Evolutionary conservation across 208 protist genomes (phyloP).

Genomic region (Phytomonas francai): DNA sequence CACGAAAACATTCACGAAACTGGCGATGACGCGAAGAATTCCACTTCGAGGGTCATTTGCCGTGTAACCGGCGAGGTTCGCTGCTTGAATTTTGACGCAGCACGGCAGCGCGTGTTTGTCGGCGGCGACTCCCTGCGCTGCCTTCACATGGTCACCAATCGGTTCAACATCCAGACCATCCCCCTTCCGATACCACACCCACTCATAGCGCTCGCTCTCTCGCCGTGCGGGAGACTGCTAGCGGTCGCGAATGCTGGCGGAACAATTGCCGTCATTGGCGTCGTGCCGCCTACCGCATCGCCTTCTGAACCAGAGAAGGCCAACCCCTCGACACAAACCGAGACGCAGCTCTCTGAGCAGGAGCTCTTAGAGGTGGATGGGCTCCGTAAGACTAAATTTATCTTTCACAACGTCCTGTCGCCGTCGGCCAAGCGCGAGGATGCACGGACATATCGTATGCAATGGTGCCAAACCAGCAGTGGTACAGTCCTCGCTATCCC

Average conservation of each 20-base stretch:
- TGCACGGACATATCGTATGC: conserved; percentile 31
- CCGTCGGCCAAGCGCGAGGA: conserved; percentile 38
- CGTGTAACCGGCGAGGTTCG: conserved; percentile 74
- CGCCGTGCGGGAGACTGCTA: conserved; percentile 50
- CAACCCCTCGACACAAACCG: neutral
- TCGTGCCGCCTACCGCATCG: neutral
- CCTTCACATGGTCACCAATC: conserved; percentile 33
- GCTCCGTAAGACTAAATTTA: conserved; percentile 12
- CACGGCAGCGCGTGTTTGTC: conserved; percentile 60
- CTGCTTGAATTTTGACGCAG: conserved; percentile 52
- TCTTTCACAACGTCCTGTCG: conserved; percentile 35
- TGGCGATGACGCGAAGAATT: conserved; percentile 3
- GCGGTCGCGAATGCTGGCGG: conserved; percentile 60
- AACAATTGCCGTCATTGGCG: conserved; percentile 33
- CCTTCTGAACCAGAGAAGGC: neutral
- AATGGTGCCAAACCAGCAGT: conserved; percentile 33
- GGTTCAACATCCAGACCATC: conserved; percentile 45
- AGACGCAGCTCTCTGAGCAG: neutral
- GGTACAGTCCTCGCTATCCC: conserved; percentile 35
- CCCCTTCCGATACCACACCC: conserved; percentile 57
- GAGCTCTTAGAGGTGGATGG: neutral
- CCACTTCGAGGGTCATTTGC: conserved; percentile 60
- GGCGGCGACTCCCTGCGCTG: conserved; percentile 79
- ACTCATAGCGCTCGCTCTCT: conserved; percentile 47
- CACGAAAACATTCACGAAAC: conserved; percentile 50